phyloP scores from a whole-genome alignment of 1,284 basidiomycete genomes.

The Ustilago shanxiensis region DNA sequence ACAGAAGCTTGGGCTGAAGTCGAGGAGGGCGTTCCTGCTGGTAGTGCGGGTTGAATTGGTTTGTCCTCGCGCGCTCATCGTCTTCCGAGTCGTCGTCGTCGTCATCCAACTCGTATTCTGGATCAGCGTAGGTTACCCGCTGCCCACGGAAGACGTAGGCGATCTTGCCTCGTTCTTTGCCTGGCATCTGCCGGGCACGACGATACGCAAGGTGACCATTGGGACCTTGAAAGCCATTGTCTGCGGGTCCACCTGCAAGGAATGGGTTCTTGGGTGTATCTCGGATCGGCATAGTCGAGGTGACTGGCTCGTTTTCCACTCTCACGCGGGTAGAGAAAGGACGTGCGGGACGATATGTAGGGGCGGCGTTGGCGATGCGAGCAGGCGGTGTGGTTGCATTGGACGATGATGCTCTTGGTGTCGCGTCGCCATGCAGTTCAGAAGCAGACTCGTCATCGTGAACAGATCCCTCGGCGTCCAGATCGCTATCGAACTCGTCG shows the following conservation, averaged over 20 bases:
- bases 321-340: slow-evolving; percentile 25
- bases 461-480: slow-evolving; percentile 37
- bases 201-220: slow-evolving; percentile 32
- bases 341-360: slow-evolving; percentile 25
- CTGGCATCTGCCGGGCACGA: slow-evolving; percentile 40
- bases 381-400: slow-evolving; percentile 16
- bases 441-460: slow-evolving; percentile 11
- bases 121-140: slow-evolving; percentile 56
- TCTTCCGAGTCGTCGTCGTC: slow-evolving; percentile 52
- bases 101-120: slow-evolving; percentile 56
- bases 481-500: slow-evolving; percentile 45
- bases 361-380: background rate
- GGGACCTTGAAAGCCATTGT: slow-evolving; percentile 59
- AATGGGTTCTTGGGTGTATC: slow-evolving; percentile 66
- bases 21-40: slow-evolving; percentile 32
- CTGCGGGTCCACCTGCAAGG: slow-evolving; percentile 66
- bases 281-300: slow-evolving; percentile 39
- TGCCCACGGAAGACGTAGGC: slow-evolving; percentile 63
- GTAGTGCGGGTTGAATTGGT: slow-evolving; percentile 37
- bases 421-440: slow-evolving; percentile 5
- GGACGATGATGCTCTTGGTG: slow-evolving; percentile 23
- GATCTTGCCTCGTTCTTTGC: slow-evolving; percentile 51
- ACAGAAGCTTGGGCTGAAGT: slow-evolving; percentile 48
- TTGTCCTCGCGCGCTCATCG: slow-evolving; percentile 20
- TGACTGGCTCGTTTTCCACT: slow-evolving; percentile 32